These are phyloP conservation scores for Apiospora kogelbergensis DNA, from an alignment of 2,329 filamentous ascomycete species.

Conservation along the genomic window DNA sequence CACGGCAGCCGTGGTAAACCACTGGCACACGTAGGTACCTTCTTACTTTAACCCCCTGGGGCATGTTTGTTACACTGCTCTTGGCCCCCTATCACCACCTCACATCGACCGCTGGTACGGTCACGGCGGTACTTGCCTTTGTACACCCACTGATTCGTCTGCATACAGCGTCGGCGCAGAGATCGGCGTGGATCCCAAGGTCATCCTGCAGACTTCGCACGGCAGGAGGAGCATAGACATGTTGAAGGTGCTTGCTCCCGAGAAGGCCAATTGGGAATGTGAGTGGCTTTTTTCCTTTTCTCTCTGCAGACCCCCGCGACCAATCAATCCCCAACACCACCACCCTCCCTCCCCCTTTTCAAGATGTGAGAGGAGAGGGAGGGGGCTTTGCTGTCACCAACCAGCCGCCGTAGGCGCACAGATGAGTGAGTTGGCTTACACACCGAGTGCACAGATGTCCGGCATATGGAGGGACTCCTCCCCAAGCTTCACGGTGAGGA, in stretches of 20 bases:
- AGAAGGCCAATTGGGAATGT: conserved; percentile 94
- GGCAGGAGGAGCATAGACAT: conserved; percentile 88
- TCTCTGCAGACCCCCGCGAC: conserved; percentile 10
- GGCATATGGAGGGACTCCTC: conserved; percentile 73
- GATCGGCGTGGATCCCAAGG: conserved; percentile 78
- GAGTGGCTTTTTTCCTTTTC: conserved; percentile 33
- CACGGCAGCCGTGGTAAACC: conserved; percentile 72
- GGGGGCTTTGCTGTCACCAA: conserved; percentile 1
- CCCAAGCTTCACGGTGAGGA: conserved; percentile 75
- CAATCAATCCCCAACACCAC: conserved; percentile 14
- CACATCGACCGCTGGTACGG: not conserved
- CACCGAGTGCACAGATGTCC: conserved; percentile 61
- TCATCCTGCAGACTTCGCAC: conserved; percentile 88
- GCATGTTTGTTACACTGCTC: not conserved
- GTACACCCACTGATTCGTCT: conserved; percentile 12
- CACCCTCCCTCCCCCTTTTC: conserved; percentile 8
- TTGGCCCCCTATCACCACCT: not conserved
- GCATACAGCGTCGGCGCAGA: conserved; percentile 69
- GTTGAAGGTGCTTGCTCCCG: conserved; percentile 74
- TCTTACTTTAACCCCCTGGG: not conserved
- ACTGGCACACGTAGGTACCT: conserved; percentile 66
- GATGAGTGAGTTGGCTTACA: not conserved
- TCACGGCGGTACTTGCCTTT: conserved; percentile 7
- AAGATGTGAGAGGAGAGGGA: not conserved
- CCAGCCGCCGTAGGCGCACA: not conserved